A percentile compares a stretch with the other conserved stretches of the same genome.
These are phyloP conservation scores for Mucuna pruriens DNA, from an alignment of 306 rosid genomes.

Conservation along the genomic window DNA sequence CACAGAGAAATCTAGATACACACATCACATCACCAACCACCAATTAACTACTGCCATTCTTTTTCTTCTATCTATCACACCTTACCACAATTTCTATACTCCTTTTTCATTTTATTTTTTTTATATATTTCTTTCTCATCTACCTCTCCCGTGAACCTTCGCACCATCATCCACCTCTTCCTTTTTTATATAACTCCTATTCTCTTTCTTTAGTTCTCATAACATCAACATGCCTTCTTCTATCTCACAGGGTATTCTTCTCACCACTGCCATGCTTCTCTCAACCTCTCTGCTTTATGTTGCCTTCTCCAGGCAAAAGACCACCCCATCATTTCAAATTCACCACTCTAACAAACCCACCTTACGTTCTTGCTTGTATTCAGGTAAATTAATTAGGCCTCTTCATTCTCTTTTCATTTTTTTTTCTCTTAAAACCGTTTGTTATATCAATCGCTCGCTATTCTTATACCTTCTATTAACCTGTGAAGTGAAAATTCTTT, in stretches of 20 bases:
- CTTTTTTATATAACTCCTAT: neutral
- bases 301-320: slow-evolving; percentile 39
- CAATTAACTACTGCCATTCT: slow-evolving; percentile 40
- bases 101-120: neutral
- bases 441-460: neutral
- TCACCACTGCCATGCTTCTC: slow-evolving; percentile 62
- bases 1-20: slow-evolving; percentile 38
- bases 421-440: neutral
- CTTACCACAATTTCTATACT: neutral
- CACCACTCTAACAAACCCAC: slow-evolving; percentile 23
- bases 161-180: neutral
- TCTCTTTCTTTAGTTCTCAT: neutral
- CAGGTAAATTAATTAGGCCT: slow-evolving; percentile 50
- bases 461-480: too few species aligned
- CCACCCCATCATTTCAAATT: neutral
- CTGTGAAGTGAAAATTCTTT: too few species aligned
- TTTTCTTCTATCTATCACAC: neutral
- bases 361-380: slow-evolving; percentile 66
- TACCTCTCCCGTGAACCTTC: neutral
- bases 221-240: slow-evolving; percentile 53
- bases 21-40: slow-evolving; percentile 19
- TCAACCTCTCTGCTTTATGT: slow-evolving; percentile 58
- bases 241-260: slow-evolving; percentile 51
- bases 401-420: neutral
- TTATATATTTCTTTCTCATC: too few species aligned